These are phyloP conservation scores for Fulvia fulva DNA, from an alignment of 2,329 filamentous ascomycete genomes.

Conservation along the genomic window DNA sequence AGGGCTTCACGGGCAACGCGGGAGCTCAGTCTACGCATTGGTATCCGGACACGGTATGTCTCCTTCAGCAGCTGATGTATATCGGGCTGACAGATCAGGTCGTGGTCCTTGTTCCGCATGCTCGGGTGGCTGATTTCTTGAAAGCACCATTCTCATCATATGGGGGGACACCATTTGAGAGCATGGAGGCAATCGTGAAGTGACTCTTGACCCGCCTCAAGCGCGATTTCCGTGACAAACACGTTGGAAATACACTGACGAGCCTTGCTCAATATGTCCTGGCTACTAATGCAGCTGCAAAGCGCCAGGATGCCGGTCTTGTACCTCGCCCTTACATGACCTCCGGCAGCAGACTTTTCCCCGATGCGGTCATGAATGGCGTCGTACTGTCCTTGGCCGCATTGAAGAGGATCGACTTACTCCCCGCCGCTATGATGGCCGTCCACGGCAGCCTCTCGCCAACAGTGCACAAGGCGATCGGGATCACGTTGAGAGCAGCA, in stretches of 20 bases:
- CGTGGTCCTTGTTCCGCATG: background rate
- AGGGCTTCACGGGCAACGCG: conserved; percentile 30
- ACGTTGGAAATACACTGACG: no score
- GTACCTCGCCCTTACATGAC: background rate
- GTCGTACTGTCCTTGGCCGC: background rate
- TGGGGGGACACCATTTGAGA: no score
- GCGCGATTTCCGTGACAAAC: no score
- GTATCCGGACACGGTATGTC: conserved; percentile 29
- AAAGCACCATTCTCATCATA: no score
- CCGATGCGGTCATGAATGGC: background rate
- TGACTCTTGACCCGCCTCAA: no score
- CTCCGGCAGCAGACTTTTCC: background rate
- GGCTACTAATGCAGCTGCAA: background rate
- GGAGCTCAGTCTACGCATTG: conserved; percentile 23
- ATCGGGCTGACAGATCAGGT: background rate
- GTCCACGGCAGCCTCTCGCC: background rate
- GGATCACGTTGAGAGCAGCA: background rate
- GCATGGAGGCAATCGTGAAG: no score
- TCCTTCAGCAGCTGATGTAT: background rate
- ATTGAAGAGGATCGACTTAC: background rate
- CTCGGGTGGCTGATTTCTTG: background rate
- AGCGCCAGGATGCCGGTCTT: background rate
- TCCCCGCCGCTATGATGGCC: background rate
- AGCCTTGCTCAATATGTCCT: no score
- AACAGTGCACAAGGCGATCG: background rate